Percentiles rank a stretch among this genome's conserved stretches.
Evolutionary conservation across 352 stramenopile species (phyloP).

Genomic region (Aphanomyces invadans): DNA sequence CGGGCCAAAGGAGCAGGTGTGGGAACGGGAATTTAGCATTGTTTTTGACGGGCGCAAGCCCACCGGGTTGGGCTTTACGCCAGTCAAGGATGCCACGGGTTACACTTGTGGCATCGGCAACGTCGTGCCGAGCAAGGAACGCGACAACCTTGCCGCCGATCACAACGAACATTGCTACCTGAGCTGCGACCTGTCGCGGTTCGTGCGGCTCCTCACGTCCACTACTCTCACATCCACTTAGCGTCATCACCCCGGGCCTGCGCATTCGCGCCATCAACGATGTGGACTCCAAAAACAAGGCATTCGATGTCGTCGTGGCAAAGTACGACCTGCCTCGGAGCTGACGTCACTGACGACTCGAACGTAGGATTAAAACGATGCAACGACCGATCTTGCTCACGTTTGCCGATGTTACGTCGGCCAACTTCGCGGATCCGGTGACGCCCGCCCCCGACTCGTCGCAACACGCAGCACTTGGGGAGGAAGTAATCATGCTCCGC

Average conservation of each 20-base stretch:
- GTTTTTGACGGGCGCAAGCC: conserved; percentile 42
- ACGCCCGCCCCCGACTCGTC: conserved; percentile 27
- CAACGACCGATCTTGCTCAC: conserved; percentile 39
- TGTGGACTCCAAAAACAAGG: conserved; percentile 32
- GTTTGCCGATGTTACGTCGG: conserved; percentile 35
- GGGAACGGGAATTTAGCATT: conserved; percentile 51
- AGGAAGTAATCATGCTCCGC: conserved; percentile 1
- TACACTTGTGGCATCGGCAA: conserved; percentile 43
- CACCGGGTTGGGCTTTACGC: conserved; percentile 44
- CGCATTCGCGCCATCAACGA: conserved; percentile 44
- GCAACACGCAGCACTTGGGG: not conserved
- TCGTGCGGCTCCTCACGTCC: not conserved
- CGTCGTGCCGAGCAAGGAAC: conserved; percentile 31
- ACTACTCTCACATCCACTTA: too few relatives aligned
- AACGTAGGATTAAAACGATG: conserved; percentile 38
- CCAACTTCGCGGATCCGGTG: conserved; percentile 29
- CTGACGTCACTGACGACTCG: not conserved
- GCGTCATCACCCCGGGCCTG: conserved; percentile 35
- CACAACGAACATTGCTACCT: conserved; percentile 53
- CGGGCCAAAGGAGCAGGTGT: not conserved
- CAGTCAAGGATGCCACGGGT: conserved; percentile 1
- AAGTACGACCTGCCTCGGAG: conserved; percentile 27
- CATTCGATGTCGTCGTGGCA: conserved; percentile 42
- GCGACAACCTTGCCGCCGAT: conserved; percentile 34
- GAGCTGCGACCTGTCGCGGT: conserved; percentile 22